Evolutionary conservation across 2,329 filamentous ascomycete species (phyloP), one percentile per base, ranked within the genome.

Genomic region (Cryphonectria carpinicola): DNA sequence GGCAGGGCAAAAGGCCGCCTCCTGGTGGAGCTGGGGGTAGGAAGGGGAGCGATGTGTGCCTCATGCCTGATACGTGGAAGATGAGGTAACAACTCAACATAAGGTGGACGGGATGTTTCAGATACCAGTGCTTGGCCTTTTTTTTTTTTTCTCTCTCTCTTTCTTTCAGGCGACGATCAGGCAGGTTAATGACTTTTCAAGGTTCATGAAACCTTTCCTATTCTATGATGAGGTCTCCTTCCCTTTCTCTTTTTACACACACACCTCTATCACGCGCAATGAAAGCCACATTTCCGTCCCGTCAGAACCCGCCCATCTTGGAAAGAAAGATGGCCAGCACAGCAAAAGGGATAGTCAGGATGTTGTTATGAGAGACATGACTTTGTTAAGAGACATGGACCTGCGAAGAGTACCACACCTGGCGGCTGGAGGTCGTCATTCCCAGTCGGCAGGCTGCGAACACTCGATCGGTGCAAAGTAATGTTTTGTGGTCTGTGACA

Each of bases 281-380:
- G 19, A 60, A 28, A 35, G 25, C 56, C 7, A 60, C 8, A 35
- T 60, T 28, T 14, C 2, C 6, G 19, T 35, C 25, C 17, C 1
- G 19, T 35, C n/a, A 58, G 13, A 58, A 13, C n/a, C 54, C 54
- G 28, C 71, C 66, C 14, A 63, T 32, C 11, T 39, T 43, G 41
- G 63, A 63, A 8, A 68, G 19, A 14, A 68, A 68, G 10, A 56
- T 56, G 22, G 56, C 56, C 54, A 68, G 43, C 4, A 63, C 28
- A 32, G 39, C 56, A 14, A 58, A 41, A 19, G 66, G 66, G 7
- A 68, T 13, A 10, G 56, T 11, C 13, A 46, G 22, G 46, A 4
- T 52, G 19, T 17, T 8, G 22, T 52, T 22, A 52, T 22, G 46
- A 52, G 46, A 8, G 46, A 52, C 46, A 52, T 52, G 46, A n/a